phyloP scores from a whole-genome alignment of 2,329 filamentous ascomycete genomes.

The Paecilomyces dactylethromorphus region DNA sequence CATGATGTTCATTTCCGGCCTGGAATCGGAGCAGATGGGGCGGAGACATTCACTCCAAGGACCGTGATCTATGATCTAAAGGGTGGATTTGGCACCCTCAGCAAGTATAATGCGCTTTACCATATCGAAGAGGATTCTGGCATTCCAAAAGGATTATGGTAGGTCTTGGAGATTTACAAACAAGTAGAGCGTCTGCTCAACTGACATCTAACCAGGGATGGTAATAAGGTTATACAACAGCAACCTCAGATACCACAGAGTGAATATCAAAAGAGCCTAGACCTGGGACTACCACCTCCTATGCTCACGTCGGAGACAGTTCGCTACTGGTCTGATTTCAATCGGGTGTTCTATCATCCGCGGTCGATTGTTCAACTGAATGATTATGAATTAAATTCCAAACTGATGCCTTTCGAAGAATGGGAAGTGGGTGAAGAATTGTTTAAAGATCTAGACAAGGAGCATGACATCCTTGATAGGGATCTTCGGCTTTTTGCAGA shows the following conservation, averaged over 20 bases:
- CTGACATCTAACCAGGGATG: conserved; percentile 47
- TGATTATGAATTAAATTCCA: conserved; percentile 78
- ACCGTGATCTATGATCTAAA: conserved; percentile 94
- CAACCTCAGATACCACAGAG: conserved; percentile 62
- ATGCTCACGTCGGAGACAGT: conserved; percentile 63
- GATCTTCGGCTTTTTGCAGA: conserved; percentile 84
- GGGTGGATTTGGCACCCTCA: conserved; percentile 80
- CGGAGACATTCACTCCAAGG: conserved; percentile 86
- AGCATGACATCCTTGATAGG: conserved; percentile 83
- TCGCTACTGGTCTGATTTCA: conserved; percentile 97
- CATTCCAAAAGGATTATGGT: conserved; percentile 39
- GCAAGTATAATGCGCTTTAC: conserved; percentile 84
- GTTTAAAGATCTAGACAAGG: conserved; percentile 65
- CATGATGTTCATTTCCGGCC: conserved; percentile 86
- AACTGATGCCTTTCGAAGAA: conserved; percentile 73
- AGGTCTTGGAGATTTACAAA: conserved; percentile 9
- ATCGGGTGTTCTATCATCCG: conserved; percentile 86
- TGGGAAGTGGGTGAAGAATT: conserved; percentile 69
- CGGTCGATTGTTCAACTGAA: conserved; percentile 78
- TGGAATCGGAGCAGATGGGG: conserved; percentile 73
- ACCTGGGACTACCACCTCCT: conserved; percentile 60
- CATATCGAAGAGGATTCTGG: conserved; percentile 44
- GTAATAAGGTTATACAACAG: conserved; percentile 61
- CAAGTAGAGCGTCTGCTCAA: neutral
- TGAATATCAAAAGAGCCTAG: conserved; percentile 72